These are phyloP conservation scores for Begonia fuchsioides DNA, from an alignment of 306 rosid genomes.

Conservation along the genomic window DNA sequence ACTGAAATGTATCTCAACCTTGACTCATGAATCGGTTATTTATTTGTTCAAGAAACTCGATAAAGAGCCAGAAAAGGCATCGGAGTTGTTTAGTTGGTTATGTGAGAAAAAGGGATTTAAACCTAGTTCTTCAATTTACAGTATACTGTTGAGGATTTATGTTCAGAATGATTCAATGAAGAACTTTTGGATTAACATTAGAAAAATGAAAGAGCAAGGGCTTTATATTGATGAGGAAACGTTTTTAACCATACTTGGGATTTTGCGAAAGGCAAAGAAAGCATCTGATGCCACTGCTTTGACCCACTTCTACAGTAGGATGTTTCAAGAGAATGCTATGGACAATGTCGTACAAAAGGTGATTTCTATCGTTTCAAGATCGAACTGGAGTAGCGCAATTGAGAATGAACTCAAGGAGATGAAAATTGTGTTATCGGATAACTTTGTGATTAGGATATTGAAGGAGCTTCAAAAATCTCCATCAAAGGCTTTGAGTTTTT, in stretches of 20 bases:
- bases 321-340: conserved; percentile 44
- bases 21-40: conserved; percentile 55
- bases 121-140: conserved; percentile 45
- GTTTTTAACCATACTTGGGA: conserved; percentile 17
- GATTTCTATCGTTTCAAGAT: conserved; percentile 28
- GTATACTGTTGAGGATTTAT: conserved; percentile 46
- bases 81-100: conserved; percentile 56
- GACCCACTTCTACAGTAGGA: conserved; percentile 27
- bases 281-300: conserved; percentile 31
- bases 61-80: conserved; percentile 49
- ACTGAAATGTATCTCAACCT: conserved; percentile 16
- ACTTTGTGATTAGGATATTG: conserved; percentile 42
- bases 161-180: conserved; percentile 36
- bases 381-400: conserved; percentile 48
- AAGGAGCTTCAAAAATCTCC: conserved; percentile 41
- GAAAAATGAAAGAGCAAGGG: conserved; percentile 49
- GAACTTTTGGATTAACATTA: conserved; percentile 48
- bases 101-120: conserved; percentile 33
- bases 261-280: conserved; percentile 39
- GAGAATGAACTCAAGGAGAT: conserved; percentile 29
- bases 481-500: conserved; percentile 40
- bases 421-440: conserved; percentile 33
- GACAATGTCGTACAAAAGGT: conserved; percentile 38
- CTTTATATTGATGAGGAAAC: conserved; percentile 48
- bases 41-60: conserved; percentile 54